These are phyloP conservation scores for Echites panduratus DNA, from an alignment of 257 asterid species.

Conservation along the genomic window DNA sequence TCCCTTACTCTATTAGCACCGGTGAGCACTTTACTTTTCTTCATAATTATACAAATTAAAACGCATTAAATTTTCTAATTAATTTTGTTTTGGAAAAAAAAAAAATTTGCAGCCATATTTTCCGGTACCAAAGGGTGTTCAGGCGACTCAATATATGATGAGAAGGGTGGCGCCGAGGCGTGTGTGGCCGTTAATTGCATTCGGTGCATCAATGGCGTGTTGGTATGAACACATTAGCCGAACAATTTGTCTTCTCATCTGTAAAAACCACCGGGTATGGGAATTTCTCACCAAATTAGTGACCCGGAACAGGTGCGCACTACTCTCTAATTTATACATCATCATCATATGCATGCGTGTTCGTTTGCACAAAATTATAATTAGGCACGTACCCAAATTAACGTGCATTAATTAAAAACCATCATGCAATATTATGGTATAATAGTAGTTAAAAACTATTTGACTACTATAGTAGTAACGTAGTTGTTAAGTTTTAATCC, in stretches of 20 bases:
- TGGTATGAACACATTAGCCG: slow-evolving; percentile 95
- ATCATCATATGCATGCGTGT: not conserved
- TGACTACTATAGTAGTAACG: no score
- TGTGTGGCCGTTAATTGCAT: slow-evolving; percentile 73
- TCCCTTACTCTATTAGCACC: slow-evolving; percentile 88
- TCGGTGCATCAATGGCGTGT: slow-evolving; percentile 83
- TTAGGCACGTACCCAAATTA: no score
- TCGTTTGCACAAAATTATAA: not conserved
- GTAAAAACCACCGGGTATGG: slow-evolving; percentile 89
- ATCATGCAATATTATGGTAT: no score
- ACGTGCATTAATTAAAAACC: no score
- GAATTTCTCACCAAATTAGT: slow-evolving; percentile 73
- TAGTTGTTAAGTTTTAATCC: no score
- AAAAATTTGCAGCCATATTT: slow-evolving; percentile 99
- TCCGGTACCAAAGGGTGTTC: slow-evolving; percentile 77
- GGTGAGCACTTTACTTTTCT: slow-evolving; percentile 28
- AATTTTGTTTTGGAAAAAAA: no score
- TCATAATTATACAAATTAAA: not conserved
- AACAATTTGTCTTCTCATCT: slow-evolving; percentile 66
- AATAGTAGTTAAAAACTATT: no score
- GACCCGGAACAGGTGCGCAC: slow-evolving; percentile 69
- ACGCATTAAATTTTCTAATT: not conserved
- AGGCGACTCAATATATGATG: slow-evolving; percentile 76
- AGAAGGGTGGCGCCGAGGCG: slow-evolving; percentile 82
- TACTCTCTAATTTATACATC: not conserved